Conservation (phyloP, 768 basidiomycete genomes). For the Boletus fagicola region DNA sequence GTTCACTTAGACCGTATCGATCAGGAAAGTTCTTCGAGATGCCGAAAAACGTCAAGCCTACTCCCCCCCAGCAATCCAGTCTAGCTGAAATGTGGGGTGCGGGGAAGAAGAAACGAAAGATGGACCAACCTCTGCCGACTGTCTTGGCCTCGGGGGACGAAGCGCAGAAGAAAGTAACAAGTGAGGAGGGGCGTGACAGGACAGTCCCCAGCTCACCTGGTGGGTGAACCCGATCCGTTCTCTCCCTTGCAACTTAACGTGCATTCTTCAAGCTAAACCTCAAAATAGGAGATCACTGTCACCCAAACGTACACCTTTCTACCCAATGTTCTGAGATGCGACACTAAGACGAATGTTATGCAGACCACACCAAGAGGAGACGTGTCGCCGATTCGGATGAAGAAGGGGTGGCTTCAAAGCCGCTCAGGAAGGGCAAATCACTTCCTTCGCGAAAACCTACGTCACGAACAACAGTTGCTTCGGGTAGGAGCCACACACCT, state of each 20-base stretch:
- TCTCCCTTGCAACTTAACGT: conserved; percentile 2
- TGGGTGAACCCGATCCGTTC: conserved; percentile 7
- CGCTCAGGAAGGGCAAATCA: neutral
- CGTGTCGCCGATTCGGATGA: conserved; percentile 56
- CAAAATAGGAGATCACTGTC: conserved; percentile 38
- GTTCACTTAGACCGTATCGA: neutral
- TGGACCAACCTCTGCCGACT: conserved; percentile 19
- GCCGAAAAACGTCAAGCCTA: conserved; percentile 61
- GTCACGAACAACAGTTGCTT: neutral
- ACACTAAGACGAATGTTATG: neutral
- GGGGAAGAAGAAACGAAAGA: conserved; percentile 41
- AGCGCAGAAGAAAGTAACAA: conserved; percentile 25
- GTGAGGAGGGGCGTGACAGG: conserved; percentile 7
- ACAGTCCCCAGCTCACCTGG: conserved; percentile 3
- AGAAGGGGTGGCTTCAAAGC: conserved; percentile 30
- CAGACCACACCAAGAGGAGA: conserved; percentile 47
- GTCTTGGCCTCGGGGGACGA: conserved; percentile 25
- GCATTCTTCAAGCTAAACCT: conserved; percentile 30
- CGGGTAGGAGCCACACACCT: neutral
- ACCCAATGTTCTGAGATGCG: neutral
- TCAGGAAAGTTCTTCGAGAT: conserved; percentile 75
- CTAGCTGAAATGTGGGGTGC: conserved; percentile 72
- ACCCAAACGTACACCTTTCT: conserved; percentile 17
- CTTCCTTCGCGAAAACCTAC: neutral
- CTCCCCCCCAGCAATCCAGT: conserved; percentile 76